Percentiles rank a stretch among this genome's conserved stretches.
Conservation (phyloP, 768 basidiomycete species). For the Leccinum subtestaceum region DNA sequence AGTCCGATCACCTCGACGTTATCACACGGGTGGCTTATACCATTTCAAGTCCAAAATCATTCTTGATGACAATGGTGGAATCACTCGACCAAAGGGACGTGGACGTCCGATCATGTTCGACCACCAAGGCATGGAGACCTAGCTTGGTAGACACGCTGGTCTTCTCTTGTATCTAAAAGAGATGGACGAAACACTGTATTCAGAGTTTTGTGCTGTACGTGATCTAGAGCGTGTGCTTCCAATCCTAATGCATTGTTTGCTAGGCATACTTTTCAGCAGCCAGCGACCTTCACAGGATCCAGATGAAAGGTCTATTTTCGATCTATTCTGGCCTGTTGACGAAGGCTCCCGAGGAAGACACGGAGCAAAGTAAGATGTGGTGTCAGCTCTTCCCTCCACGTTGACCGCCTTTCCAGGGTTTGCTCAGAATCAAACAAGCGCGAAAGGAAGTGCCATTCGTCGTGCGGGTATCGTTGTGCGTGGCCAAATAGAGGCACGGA, state of each 20-base stretch:
- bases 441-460: constrained; percentile 59
- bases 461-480: constrained; percentile 84
- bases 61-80: constrained; percentile 59
- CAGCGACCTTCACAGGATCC: constrained; percentile 50
- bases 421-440: constrained; percentile 26
- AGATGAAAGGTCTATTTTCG: constrained; percentile 73
- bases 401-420: constrained; percentile 41
- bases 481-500: constrained; percentile 59
- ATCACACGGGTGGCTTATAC: constrained; percentile 4
- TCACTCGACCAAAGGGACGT: constrained; percentile 42
- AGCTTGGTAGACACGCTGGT: constrained; percentile 85
- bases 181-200: constrained; percentile 89
- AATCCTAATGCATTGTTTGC: constrained; percentile 1
- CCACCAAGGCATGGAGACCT: constrained; percentile 77
- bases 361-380: constrained; percentile 56
- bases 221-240: not conserved
- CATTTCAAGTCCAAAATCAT: constrained; percentile 59
- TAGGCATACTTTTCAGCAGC: constrained; percentile 73
- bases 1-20: constrained; percentile 13
- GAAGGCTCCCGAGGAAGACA: constrained; percentile 68
- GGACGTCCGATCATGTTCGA: constrained; percentile 48
- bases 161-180: constrained; percentile 92
- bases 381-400: not conserved
- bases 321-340: constrained; percentile 49
- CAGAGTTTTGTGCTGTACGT: constrained; percentile 84